Base-by-base conservation (phyloP, 345 rosid genomes). In the Citrus trifoliata region DNA sequence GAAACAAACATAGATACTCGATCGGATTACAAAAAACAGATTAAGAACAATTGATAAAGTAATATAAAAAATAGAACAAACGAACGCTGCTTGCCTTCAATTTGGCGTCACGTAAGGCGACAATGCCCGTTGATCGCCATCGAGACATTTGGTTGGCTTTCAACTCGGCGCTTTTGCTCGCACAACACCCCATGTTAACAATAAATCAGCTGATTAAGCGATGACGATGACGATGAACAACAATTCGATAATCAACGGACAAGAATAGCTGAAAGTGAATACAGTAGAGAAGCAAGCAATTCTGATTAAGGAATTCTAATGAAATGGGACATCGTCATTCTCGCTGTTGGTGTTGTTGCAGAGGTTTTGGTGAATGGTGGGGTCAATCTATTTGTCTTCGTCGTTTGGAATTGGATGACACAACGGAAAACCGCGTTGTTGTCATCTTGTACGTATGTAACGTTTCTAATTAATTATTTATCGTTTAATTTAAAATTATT, bases 121-220 rank as follows among this genome's bases (percentile, higher is more conserved):
- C 95, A 80, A 95, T 93, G 82, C 99, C 99, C 32, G 99, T 93
- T 65, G 98, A 90, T 83, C 98, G 93, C 99, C 99, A 93, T 25
- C 97, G 89, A 4, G 95, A 84, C 69, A 87, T n/a, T 86, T 94
- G 85, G 75, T 71, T 80, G 53, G 93, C 93, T 79, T 91, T 93
- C 63, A 93, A 86, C 80, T 89, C 93, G 8, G 87, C 92, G 80
- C 83, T 73, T 81, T 84, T 91, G 93, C 97, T 93, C 65, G 69
- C 79, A 78, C 90, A 93, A 83, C 95, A 91, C 71, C 98, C 99
- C 98, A 95, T 95, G 72, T 37, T 71, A 25, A 46, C 51, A 46
- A 37, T 38, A 79, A 71, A 67, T 30, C 63, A 73, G 67, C 68
- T 63, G 80, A 75, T 79, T 40, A 76, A 10, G 59, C 18, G 24